Percentiles rank a stretch among this genome's conserved stretches.
phyloP scores from a whole-genome alignment of 148 eudicot species.

The Fagopyrum esculentum region DNA sequence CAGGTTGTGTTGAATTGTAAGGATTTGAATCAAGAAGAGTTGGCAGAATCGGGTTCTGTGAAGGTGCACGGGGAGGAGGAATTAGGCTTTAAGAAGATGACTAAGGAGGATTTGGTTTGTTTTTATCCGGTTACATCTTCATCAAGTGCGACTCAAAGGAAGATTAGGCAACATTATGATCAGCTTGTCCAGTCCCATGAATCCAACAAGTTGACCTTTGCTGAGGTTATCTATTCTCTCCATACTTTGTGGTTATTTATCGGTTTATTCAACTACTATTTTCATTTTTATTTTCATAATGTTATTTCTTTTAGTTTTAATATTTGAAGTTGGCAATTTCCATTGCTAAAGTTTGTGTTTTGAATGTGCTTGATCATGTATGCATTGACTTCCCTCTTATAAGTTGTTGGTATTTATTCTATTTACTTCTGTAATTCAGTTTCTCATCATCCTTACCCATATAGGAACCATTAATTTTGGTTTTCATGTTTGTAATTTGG shows the following conservation, averaged over 20 bases:
- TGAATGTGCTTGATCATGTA: conserved; percentile 1
- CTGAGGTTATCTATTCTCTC: conserved; percentile 35
- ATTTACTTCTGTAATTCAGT: not conserved
- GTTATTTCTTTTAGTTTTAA: not conserved
- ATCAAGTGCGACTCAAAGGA: conserved; percentile 58
- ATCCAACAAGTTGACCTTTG: conserved; percentile 47
- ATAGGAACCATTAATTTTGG: no score
- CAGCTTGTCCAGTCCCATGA: conserved; percentile 57
- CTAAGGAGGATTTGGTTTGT: conserved; percentile 43
- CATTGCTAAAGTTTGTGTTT: not conserved
- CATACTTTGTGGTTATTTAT: not conserved
- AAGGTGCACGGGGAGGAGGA: conserved; percentile 4
- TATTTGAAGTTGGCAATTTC: not conserved
- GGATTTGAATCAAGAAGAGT: conserved; percentile 15
- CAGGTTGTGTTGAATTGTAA: conserved; percentile 15
- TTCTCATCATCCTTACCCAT: no score
- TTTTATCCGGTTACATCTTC: conserved; percentile 55
- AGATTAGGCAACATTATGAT: conserved; percentile 65
- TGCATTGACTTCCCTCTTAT: not conserved
- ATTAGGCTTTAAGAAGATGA: conserved; percentile 6
- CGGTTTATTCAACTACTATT: no score
- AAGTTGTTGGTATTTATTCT: not conserved
- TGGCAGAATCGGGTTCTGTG: not conserved
- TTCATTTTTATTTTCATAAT: no score
- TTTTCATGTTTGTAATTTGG: no score